Base-by-base conservation (phyloP, 495 filamentous ascomycete genomes). In the Penicillium goetzii region DNA sequence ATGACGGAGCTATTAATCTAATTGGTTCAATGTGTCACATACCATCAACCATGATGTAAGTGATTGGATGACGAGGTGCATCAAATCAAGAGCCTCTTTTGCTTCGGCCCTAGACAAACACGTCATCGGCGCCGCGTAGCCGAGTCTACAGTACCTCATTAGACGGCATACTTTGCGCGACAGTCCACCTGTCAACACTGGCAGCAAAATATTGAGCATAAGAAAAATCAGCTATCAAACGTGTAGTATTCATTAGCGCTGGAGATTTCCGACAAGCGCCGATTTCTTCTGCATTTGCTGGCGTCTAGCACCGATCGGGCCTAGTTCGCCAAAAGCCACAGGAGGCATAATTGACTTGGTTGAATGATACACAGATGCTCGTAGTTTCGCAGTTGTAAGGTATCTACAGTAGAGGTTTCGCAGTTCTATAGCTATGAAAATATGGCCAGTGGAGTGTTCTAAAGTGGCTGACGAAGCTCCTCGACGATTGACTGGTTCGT, bases 261-360 rank as follows among this genome's bases (percentile, higher is more conserved):
- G 28, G 49, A 15, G 49, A 32, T 2, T 52, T 32, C 28, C 25
- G 25, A 26, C 41, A 25, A 30, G 59, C 40, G 59, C 38, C 14
- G 38, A 55, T 61, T 50, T 2, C 33, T 36, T 33, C 38, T 19
- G 10, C 10, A 30, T 30, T 21, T 8, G 12, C 12, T 52, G 1
- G 51, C 41, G 10, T 55, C 59, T 61, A 61, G 23, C 33, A 56
- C 59, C 28, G 38, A 55, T 61, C 43, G 59, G 50, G 51, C 30
- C n/a, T 61, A 61, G 59, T 47, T 43, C 32, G 17, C 30, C 17
- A 45, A 43, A 26, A 30, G 15, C 49, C 25, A 52, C 4, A 28
- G 8, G 49, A 32, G 49, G 23, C 14, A 28, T 8, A 47, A 0
- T 23, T 4, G 11, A 21, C 2, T 21, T 11, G 6, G 19, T 45